Conservation (phyloP, 2,329 filamentous ascomycete species). For the Exophiala xenobiotica region DNA sequence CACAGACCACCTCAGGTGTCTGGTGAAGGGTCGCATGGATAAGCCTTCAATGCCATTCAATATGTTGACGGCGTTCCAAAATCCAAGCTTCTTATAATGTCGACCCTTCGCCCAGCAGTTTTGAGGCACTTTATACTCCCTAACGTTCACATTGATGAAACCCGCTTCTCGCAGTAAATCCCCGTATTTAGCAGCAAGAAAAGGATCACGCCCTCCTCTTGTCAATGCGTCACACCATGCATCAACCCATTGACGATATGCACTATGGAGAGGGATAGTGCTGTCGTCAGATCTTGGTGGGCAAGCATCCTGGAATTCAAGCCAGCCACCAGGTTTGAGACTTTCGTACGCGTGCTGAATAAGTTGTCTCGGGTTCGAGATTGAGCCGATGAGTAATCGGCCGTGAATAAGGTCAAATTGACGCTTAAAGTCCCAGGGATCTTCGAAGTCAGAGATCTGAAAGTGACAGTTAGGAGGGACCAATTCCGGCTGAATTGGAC, state of each 20-base stretch:
- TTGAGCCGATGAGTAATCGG: slow-evolving; percentile 53
- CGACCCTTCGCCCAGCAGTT: background rate
- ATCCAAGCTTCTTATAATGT: background rate
- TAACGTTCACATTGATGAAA: slow-evolving; percentile 29
- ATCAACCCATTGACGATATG: background rate
- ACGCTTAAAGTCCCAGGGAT: slow-evolving; percentile 56
- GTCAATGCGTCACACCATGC: background rate
- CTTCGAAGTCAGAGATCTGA: slow-evolving; percentile 58
- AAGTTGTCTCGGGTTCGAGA: slow-evolving; percentile 42
- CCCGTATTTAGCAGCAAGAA: background rate
- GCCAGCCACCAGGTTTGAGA: background rate
- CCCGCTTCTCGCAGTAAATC: slow-evolving; percentile 32
- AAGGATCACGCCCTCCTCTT: background rate
- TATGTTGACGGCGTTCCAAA: background rate
- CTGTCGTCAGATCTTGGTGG: background rate
- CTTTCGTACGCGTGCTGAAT: background rate
- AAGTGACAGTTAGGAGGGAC: slow-evolving; percentile 57
- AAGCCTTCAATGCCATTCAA: background rate
- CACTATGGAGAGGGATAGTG: background rate
- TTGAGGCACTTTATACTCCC: slow-evolving; percentile 21
- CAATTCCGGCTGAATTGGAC: slow-evolving; percentile 34
- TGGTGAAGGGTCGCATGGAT: background rate
- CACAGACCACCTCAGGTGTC: background rate
- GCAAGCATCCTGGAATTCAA: background rate
- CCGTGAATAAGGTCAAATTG: slow-evolving; percentile 61